Conservation (phyloP, 768 basidiomycete genomes). For the Kwoniella dendrophila region DNA sequence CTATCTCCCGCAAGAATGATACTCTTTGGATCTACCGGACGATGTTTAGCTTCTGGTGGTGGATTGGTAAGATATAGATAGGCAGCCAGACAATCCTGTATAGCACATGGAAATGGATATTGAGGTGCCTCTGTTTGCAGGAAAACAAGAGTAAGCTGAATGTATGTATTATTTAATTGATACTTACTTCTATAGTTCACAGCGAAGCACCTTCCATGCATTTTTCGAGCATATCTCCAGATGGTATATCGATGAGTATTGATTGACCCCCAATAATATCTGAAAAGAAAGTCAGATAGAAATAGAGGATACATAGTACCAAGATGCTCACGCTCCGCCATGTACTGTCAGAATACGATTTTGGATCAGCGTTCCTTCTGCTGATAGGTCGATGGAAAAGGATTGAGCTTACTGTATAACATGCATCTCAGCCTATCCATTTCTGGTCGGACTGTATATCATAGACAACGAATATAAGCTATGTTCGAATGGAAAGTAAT, state of each 20-base stretch:
- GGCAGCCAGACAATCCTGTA: slow-evolving; percentile 85
- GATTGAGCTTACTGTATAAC: slow-evolving; percentile 76
- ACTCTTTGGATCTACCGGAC: slow-evolving; percentile 74
- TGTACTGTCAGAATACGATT: slow-evolving; percentile 39
- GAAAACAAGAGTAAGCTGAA: not conserved
- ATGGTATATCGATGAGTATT: slow-evolving; percentile 60
- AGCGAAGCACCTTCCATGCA: slow-evolving; percentile 80
- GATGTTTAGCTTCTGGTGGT: slow-evolving; percentile 74
- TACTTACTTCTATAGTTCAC: slow-evolving; percentile 62
- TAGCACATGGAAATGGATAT: slow-evolving; percentile 85
- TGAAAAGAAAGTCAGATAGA: slow-evolving; percentile 1
- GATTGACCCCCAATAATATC: slow-evolving; percentile 56
- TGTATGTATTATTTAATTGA: not conserved
- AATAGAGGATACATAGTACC: not conserved
- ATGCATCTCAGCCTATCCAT: slow-evolving; percentile 86
- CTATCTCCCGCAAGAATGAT: slow-evolving; percentile 89
- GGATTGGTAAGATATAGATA: slow-evolving; percentile 90
- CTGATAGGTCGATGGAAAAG: not conserved
- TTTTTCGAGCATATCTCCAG: slow-evolving; percentile 85
- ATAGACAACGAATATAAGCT: slow-evolving; percentile 17
- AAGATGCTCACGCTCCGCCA: slow-evolving; percentile 51
- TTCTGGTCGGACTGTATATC: slow-evolving; percentile 59
- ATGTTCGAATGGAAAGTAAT: not conserved
- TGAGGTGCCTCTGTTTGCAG: slow-evolving; percentile 69
- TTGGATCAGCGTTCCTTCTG: not conserved